phyloP scores from a whole-genome alignment of 805 yeast species.

The Schwanniomyces yamadae region DNA sequence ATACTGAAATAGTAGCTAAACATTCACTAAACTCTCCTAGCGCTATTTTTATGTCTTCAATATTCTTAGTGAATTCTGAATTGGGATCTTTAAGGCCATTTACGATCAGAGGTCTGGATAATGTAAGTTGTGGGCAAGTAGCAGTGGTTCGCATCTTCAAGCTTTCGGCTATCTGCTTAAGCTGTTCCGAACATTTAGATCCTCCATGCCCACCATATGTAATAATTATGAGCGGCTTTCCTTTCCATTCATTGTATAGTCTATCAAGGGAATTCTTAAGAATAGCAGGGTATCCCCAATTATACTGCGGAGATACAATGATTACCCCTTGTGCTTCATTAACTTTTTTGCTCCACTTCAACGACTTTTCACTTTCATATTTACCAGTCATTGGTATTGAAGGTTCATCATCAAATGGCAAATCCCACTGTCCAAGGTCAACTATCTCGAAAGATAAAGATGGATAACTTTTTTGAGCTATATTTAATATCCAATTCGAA shows the following conservation, averaged over 20 bases:
- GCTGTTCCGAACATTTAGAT: not conserved
- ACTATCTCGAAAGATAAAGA: not conserved
- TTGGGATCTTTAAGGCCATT: too few species aligned
- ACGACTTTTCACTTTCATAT: conserved; percentile 22
- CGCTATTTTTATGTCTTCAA: too few species aligned
- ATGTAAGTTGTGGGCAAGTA: too few species aligned
- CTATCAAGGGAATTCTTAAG: conserved; percentile 38
- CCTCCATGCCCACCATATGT: conserved; percentile 6
- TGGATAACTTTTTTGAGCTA: not conserved
- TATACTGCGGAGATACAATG: conserved; percentile 39
- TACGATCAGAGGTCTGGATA: too few species aligned
- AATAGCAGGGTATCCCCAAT: conserved; percentile 35
- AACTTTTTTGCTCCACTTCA: conserved; percentile 25
- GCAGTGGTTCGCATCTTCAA: too few species aligned
- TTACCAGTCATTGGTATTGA: conserved; percentile 8
- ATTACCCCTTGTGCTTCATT: conserved; percentile 22
- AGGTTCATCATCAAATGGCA: conserved; percentile 31
- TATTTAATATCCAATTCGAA: not conserved
- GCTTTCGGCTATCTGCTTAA: not conserved
- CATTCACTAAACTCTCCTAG: too few species aligned
- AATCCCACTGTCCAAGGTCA: conserved; percentile 23
- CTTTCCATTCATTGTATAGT: conserved; percentile 13
- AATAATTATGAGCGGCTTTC: conserved; percentile 2
- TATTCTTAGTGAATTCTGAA: too few species aligned
- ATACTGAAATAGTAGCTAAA: too few species aligned